Evolutionary conservation across 108 stramenopile genomes (phyloP).

Genomic region (Cyclotella baltica): DNA sequence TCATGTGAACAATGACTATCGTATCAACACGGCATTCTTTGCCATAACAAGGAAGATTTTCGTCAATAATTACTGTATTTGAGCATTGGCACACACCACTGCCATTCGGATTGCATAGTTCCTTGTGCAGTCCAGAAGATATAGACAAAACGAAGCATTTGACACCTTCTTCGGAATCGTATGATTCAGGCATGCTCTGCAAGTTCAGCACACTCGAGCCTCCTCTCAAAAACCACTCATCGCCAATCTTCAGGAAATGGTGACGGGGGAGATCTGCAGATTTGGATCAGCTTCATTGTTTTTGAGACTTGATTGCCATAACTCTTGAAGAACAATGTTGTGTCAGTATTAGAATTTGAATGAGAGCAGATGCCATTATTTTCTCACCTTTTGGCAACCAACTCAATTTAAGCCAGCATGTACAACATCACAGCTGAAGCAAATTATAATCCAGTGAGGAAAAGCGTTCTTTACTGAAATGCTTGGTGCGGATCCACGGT

Average conservation of each 20-base stretch:
- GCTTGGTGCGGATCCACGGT: too few relatives aligned
- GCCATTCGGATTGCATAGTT: slow-evolving; percentile 51
- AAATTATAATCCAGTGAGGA: too few relatives aligned
- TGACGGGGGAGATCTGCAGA: slow-evolving; percentile 57
- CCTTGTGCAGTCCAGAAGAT: slow-evolving; percentile 44
- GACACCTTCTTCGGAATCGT: slow-evolving; percentile 44
- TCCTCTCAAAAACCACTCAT: slow-evolving; percentile 48
- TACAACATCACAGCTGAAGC: slow-evolving; percentile 37
- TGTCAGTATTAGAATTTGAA: too few relatives aligned
- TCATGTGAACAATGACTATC: slow-evolving; percentile 55
- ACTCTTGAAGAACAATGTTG: too few relatives aligned
- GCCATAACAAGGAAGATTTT: slow-evolving; percentile 56
- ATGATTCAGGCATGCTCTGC: slow-evolving; percentile 16
- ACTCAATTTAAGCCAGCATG: slow-evolving; percentile 44
- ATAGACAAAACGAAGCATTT: slow-evolving; percentile 44
- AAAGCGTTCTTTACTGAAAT: too few relatives aligned
- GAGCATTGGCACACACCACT: slow-evolving; percentile 49
- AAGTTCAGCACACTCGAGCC: slow-evolving; percentile 30
- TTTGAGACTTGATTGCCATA: slow-evolving; percentile 49
- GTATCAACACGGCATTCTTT: slow-evolving; percentile 68
- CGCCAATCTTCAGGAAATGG: slow-evolving; percentile 63
- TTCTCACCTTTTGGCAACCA: slow-evolving; percentile 44
- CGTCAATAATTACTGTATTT: slow-evolving; percentile 49
- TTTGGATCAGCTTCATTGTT: slow-evolving; percentile 51
- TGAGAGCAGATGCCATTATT: too few relatives aligned